Evolutionary conservation across 2,329 filamentous ascomycete species (phyloP).

Genomic region (Alternaria panax): DNA sequence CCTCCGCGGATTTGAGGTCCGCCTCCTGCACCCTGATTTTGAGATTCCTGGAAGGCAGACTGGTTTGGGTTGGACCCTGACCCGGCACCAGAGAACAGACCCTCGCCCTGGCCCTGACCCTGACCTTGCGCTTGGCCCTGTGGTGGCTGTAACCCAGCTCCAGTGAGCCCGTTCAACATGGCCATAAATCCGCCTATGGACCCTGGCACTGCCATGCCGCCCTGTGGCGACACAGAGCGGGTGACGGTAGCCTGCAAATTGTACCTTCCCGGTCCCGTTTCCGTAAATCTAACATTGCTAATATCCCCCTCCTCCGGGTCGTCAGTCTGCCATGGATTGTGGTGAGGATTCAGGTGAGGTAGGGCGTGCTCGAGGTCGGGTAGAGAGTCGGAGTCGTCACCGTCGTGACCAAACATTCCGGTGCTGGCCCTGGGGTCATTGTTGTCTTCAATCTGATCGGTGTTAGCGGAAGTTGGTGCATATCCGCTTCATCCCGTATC

Average conservation of each 20-base stretch:
- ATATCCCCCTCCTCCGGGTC: conserved; percentile 61
- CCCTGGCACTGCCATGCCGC: conserved; percentile 29
- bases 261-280: conserved; percentile 45
- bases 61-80: conserved; percentile 11
- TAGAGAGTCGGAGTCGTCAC: conserved; percentile 40
- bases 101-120: conserved; percentile 16
- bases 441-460: conserved; percentile 56
- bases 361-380: conserved; percentile 36
- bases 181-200: conserved; percentile 54
- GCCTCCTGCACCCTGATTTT: conserved; percentile 21
- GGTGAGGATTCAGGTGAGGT: conserved; percentile 46
- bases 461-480: conserved; percentile 27
- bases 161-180: conserved; percentile 57
- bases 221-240: conserved; percentile 40
- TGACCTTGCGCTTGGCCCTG: conserved; percentile 24
- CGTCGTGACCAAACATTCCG: conserved; percentile 32
- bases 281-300: conserved; percentile 54
- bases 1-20: conserved; percentile 21
- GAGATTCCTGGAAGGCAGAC: conserved; percentile 25
- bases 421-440: conserved; percentile 67
- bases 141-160: conserved; percentile 36
- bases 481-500: conserved; percentile 4
- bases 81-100: conserved; percentile 19
- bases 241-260: conserved; percentile 47
- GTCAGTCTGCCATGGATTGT: conserved; percentile 59